Base-by-base conservation (phyloP, 768 basidiomycete species). In the Lentinula detonsa region DNA sequence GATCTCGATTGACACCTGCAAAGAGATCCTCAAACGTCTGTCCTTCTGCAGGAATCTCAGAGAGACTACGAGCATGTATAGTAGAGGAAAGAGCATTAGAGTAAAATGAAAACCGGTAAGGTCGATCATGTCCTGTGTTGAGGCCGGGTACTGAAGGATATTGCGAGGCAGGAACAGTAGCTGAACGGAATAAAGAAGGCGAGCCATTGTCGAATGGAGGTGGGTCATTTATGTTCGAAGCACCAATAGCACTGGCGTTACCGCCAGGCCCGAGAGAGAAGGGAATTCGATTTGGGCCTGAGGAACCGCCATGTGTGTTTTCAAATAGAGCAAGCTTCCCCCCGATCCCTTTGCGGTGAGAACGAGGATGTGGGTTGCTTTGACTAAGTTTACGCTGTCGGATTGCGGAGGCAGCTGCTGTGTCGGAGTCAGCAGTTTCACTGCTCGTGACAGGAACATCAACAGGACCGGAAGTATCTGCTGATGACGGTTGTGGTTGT, bases 71-170 rank as follows among this genome's bases (percentile, higher is more conserved):
- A 0, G 97, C 92, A 75, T 98, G 96, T 52, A 99, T 98, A 1
- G 97, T 98, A 0, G 94, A 90, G 2, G 88, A 86, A 53, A 97
- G 77, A 4, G 89, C 82, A 68, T 97, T 98, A 16, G 93, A 98
- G 75, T 98, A 99, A 76, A 98, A 99, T 0, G 97, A 98, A 76
- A 98, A 99, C 49, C 97, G 85, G 70, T 98, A 98, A 8, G 95
- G 96, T 67, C 94, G 80, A 68, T 95, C 93, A 64, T 94, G 88
- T 0, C 82, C 85, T 3, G 79, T 77, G 55, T 78, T 74, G 23
- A 80, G 72, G 2, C 28, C 62, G 28, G 61, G 58, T 3, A 58
- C 56, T 53, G 48, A 28, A 42, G 50, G 31, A 43, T 40, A n/a
- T 34, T 39, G 23, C 35, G 34, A 18, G n/a, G 57, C 34, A 8